Conservation (phyloP, 305 asterid genomes). For the Lippia alba region DNA sequence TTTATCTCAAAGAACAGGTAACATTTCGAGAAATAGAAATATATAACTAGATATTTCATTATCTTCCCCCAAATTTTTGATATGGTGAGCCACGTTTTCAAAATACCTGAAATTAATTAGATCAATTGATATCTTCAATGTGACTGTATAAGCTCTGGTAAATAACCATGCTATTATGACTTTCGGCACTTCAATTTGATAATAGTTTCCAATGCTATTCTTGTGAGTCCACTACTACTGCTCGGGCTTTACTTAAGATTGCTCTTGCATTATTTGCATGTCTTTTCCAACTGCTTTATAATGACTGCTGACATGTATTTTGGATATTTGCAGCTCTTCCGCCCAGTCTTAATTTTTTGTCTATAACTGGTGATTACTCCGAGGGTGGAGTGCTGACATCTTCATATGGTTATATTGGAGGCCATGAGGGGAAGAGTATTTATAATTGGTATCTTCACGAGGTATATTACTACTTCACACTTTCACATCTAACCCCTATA, state of each 20-base stretch:
- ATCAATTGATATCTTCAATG: background rate
- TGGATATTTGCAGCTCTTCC: conserved; percentile 84
- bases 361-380: conserved; percentile 85
- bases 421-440: conserved; percentile 95
- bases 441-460: conserved; percentile 88
- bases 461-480: conserved; percentile 49
- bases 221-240: background rate
- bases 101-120: background rate
- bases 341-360: conserved; percentile 91
- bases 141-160: background rate
- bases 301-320: conserved; percentile 32
- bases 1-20: background rate
- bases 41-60: background rate
- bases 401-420: conserved; percentile 96
- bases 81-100: background rate
- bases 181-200: background rate
- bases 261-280: conserved; percentile 18
- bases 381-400: conserved; percentile 95
- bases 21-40: background rate
- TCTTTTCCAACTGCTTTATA: conserved; percentile 7
- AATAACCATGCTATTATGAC: background rate
- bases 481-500: conserved; percentile 20
- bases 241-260: conserved; percentile 3
- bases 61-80: background rate
- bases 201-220: conserved; percentile 6